A percentile compares a stretch with the other conserved stretches of the same genome.
Conservation (phyloP, 768 basidiomycete species). For the Lentinula edodes region DNA sequence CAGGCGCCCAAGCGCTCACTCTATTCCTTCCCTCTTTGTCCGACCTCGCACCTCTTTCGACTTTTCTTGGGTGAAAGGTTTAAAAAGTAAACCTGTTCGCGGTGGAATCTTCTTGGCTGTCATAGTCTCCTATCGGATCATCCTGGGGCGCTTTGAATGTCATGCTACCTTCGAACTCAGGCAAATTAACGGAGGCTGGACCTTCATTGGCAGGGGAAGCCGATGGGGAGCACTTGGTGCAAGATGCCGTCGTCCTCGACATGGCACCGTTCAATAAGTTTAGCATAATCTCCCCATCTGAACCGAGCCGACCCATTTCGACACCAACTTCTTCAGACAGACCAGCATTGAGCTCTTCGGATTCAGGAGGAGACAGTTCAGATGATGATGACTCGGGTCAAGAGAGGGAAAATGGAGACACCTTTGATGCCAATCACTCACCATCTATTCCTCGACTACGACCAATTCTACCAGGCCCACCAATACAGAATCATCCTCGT, state of each 20-base stretch:
- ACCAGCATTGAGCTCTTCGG: conserved; percentile 34
- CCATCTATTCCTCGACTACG: neutral
- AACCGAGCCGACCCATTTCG: conserved; percentile 33
- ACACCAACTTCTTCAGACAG: conserved; percentile 35
- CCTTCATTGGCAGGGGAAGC: conserved; percentile 20
- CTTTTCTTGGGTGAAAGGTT: neutral
- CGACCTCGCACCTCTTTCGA: neutral
- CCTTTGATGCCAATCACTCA: conserved; percentile 11
- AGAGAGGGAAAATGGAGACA: conserved; percentile 19
- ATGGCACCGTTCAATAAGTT: conserved; percentile 50
- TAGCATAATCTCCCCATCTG: conserved; percentile 44
- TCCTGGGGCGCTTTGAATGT: neutral
- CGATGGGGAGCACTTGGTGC: conserved; percentile 37
- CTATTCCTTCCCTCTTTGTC: neutral
- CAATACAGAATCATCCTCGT: conserved; percentile 33
- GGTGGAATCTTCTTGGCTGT: neutral
- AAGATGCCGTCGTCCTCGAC: conserved; percentile 42
- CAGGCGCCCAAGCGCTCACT: neutral
- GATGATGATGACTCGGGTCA: conserved; percentile 33
- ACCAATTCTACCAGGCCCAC: neutral
- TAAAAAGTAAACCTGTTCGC: neutral
- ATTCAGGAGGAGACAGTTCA: conserved; percentile 47
- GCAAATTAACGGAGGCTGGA: neutral
- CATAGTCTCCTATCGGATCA: neutral
- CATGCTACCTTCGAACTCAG: conserved; percentile 1